phyloP scores from a whole-genome alignment of 179 eudicot genomes.

The Nepenthes alata region DNA sequence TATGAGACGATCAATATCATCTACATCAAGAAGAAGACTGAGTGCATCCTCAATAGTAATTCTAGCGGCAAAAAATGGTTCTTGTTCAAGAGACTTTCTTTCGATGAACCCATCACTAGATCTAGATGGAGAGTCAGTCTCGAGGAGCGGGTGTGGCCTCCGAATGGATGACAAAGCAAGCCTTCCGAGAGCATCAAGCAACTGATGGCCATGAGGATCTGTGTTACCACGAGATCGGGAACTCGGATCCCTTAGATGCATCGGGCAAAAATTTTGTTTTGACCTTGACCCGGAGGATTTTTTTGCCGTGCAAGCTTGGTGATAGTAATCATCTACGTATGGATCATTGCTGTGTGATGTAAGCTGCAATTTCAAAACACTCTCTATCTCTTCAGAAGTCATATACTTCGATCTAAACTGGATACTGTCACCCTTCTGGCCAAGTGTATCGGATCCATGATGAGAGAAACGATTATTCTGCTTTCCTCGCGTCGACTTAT shows the following conservation, averaged over 20 bases:
- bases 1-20: slow-evolving; percentile 76
- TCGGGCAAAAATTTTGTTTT: slow-evolving; percentile 80
- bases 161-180: slow-evolving; percentile 79
- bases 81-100: slow-evolving; percentile 83
- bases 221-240: slow-evolving; percentile 45
- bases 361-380: slow-evolving; percentile 72
- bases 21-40: slow-evolving; percentile 74
- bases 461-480: slow-evolving; percentile 38
- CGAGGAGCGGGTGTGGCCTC: slow-evolving; percentile 80
- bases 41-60: slow-evolving; percentile 80
- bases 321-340: slow-evolving; percentile 81
- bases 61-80: slow-evolving; percentile 95
- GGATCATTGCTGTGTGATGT: slow-evolving; percentile 87
- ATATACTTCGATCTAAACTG: slow-evolving; percentile 67
- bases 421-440: slow-evolving; percentile 26
- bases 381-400: slow-evolving; percentile 72
- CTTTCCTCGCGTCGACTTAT: slow-evolving; percentile 25
- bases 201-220: slow-evolving; percentile 37
- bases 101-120: slow-evolving; percentile 8
- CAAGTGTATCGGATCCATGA: slow-evolving; percentile 35
- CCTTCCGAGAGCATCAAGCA: slow-evolving; percentile 74
- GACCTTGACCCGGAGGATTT: slow-evolving; percentile 42
- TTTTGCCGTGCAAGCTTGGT: slow-evolving; percentile 80
- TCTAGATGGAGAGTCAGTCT: slow-evolving; percentile 39
- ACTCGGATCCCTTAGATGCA: slow-evolving; percentile 45